phyloP scores from a whole-genome alignment of 495 filamentous ascomycete species.

The Melanomma pulvis-pyrius region DNA sequence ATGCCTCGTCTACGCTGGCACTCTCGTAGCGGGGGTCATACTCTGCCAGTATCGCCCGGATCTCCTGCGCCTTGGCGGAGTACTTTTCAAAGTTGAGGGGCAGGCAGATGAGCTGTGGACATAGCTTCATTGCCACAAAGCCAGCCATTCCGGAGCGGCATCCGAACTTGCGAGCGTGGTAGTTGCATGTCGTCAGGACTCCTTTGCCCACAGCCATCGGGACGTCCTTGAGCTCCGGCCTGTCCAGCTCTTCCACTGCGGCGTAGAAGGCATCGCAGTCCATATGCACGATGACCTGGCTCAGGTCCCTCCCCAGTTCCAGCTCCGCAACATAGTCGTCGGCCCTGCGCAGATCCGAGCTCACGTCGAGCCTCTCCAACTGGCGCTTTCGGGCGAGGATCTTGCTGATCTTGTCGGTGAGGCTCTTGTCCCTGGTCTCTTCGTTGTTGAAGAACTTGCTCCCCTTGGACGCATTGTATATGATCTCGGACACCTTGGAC shows the following conservation, averaged over 20 bases:
- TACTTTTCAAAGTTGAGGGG: conserved; percentile 91
- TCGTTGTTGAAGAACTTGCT: conserved; percentile 97
- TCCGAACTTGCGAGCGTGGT: conserved; percentile 85
- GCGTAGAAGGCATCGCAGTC: conserved; percentile 99
- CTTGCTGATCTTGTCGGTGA: conserved; percentile 84
- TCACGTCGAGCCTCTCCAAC: conserved; percentile 75
- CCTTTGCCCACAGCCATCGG: conserved; percentile 94
- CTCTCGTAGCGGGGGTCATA: conserved; percentile 93
- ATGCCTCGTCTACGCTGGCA: conserved; percentile 94
- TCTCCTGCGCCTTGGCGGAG: conserved; percentile 82
- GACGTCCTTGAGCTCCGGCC: conserved; percentile 83
- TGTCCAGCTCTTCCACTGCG: conserved; percentile 88
- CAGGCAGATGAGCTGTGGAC: conserved; percentile 81
- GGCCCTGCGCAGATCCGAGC: conserved; percentile 69
- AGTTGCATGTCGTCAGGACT: conserved; percentile 94
- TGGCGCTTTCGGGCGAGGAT: conserved; percentile 76
- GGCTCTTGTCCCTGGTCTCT: conserved; percentile 74
- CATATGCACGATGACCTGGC: conserved; percentile 83
- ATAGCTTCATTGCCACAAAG: conserved; percentile 93
- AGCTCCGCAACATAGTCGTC: conserved; percentile 82
- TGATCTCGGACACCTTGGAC: conserved; percentile 92
- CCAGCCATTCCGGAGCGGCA: conserved; percentile 92
- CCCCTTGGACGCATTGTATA: conserved; percentile 94
- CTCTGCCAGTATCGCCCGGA: conserved; percentile 75
- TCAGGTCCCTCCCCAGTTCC: conserved; percentile 77